Evolutionary conservation across 2,329 filamentous ascomycete species (phyloP).

Genomic region (Fusarium keratoplasticum): DNA sequence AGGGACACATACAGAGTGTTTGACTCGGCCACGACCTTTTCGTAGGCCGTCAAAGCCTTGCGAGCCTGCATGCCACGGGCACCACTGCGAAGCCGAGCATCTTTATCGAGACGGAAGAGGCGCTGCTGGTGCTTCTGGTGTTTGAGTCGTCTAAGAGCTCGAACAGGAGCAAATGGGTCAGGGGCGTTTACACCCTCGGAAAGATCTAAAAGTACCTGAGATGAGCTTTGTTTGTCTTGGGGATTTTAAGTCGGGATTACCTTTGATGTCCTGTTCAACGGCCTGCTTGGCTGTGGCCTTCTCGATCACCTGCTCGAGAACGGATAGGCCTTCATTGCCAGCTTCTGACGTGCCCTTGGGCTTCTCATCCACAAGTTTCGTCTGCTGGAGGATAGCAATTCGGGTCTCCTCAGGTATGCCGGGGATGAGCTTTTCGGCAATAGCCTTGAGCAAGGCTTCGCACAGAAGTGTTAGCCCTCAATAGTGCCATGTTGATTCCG

Average conservation of each 20-base stretch:
- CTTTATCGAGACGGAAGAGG: constrained; percentile 77
- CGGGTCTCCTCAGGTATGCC: constrained; percentile 76
- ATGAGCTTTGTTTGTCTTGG: not conserved
- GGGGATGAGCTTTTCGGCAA: constrained; percentile 82
- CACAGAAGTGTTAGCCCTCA: constrained; percentile 1
- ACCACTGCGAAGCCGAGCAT: constrained; percentile 79
- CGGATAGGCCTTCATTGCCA: constrained; percentile 50
- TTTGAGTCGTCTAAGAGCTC: constrained; percentile 70
- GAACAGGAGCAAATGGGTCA: constrained; percentile 69
- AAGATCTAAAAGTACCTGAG: constrained; percentile 57
- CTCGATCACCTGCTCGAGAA: constrained; percentile 77
- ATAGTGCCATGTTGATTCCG: not conserved
- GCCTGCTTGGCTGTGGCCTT: constrained; percentile 66
- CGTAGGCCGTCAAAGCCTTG: constrained; percentile 77
- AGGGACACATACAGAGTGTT: constrained; percentile 55
- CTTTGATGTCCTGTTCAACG: constrained; percentile 69
- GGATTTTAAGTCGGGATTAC: constrained; percentile 52
- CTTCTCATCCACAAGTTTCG: constrained; percentile 50
- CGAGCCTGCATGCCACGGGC: constrained; percentile 79
- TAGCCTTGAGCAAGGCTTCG: constrained; percentile 76
- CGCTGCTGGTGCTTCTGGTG: constrained; percentile 72
- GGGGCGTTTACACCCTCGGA: constrained; percentile 68
- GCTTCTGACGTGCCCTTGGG: constrained; percentile 42
- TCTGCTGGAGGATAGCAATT: constrained; percentile 78
- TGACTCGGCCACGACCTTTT: constrained; percentile 73